These are phyloP conservation scores for Puccinia horiana DNA, from an alignment of 1,284 basidiomycete genomes.

Conservation along the genomic window DNA sequence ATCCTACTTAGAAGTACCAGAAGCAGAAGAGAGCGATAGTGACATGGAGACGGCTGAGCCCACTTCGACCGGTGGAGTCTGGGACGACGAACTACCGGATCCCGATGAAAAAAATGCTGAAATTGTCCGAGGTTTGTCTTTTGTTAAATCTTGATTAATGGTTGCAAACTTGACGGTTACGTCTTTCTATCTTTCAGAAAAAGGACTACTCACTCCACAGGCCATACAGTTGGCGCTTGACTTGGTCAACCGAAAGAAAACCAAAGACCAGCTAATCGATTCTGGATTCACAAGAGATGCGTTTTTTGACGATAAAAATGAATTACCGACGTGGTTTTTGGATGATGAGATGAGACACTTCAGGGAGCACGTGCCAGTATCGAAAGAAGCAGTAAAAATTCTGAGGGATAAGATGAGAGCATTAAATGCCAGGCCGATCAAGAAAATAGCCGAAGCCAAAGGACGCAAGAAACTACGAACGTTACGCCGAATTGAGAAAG, in stretches of 20 bases:
- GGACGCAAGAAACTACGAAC: slow-evolving; percentile 94
- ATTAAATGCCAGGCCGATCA: slow-evolving; percentile 94
- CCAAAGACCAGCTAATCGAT: slow-evolving; percentile 84
- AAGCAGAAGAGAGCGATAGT: slow-evolving; percentile 58
- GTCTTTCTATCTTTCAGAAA: slow-evolving; percentile 63
- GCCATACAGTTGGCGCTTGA: slow-evolving; percentile 88
- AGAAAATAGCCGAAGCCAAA: slow-evolving; percentile 98
- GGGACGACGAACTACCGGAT: slow-evolving; percentile 49
- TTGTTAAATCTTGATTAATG: background rate
- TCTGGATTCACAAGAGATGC: slow-evolving; percentile 90
- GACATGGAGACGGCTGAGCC: slow-evolving; percentile 50
- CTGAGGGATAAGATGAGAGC: slow-evolving; percentile 88
- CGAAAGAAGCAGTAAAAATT: slow-evolving; percentile 87
- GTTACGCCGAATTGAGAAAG: slow-evolving; percentile 80
- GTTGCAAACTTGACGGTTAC: background rate
- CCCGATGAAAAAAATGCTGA: slow-evolving; percentile 55
- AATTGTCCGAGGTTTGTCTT: slow-evolving; percentile 69
- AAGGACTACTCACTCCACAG: slow-evolving; percentile 84
- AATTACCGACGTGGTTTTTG: slow-evolving; percentile 91
- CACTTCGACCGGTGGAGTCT: slow-evolving; percentile 13
- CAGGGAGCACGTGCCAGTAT: slow-evolving; percentile 91
- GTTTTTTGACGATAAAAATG: slow-evolving; percentile 86
- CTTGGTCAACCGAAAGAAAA: slow-evolving; percentile 87
- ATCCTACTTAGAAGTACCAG: slow-evolving; percentile 54
- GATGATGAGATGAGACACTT: slow-evolving; percentile 94